Evolutionary conservation across 805 yeast genomes (phyloP).

Genomic region (Metschnikowia aberdeeniae): DNA sequence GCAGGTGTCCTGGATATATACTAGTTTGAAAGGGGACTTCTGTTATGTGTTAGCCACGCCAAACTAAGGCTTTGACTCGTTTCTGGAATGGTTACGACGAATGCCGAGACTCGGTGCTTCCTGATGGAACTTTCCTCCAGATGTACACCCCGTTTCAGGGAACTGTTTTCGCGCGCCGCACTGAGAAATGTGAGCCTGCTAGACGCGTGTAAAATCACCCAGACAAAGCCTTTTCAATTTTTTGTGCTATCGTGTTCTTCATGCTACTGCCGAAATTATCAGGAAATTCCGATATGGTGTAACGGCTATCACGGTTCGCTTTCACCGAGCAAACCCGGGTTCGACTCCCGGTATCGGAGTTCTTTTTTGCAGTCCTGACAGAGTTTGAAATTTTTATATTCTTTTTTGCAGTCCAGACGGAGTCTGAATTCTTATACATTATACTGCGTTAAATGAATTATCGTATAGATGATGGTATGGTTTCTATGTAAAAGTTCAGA

Average conservation of each 20-base stretch:
- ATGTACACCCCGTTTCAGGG: background rate
- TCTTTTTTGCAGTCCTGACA: conserved; percentile 8
- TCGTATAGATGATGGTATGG: too few relatives aligned
- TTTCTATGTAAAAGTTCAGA: background rate
- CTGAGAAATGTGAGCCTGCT: too few relatives aligned
- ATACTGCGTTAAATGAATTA: background rate
- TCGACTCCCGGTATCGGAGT: conserved; percentile 84
- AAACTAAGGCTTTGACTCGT: background rate
- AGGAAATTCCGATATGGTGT: conserved; percentile 62
- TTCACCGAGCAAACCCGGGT: conserved; percentile 83
- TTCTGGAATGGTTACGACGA: background rate
- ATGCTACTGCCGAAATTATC: too few relatives aligned
- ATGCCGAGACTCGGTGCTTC: conserved; percentile 2
- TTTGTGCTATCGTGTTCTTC: too few relatives aligned
- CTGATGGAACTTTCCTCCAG: background rate
- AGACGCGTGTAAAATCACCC: background rate
- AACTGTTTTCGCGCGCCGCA: too few relatives aligned
- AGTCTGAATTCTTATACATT: too few relatives aligned
- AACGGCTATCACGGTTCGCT: conserved; percentile 82
- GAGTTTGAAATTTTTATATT: background rate
- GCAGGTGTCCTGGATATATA: too few relatives aligned
- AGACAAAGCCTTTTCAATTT: too few relatives aligned
- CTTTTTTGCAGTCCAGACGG: conserved; percentile 7
- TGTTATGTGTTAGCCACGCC: too few relatives aligned
- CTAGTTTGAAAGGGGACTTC: too few relatives aligned